Evolutionary conservation across 306 rosid genomes (phyloP).

Genomic region (Rubus parviflorus): DNA sequence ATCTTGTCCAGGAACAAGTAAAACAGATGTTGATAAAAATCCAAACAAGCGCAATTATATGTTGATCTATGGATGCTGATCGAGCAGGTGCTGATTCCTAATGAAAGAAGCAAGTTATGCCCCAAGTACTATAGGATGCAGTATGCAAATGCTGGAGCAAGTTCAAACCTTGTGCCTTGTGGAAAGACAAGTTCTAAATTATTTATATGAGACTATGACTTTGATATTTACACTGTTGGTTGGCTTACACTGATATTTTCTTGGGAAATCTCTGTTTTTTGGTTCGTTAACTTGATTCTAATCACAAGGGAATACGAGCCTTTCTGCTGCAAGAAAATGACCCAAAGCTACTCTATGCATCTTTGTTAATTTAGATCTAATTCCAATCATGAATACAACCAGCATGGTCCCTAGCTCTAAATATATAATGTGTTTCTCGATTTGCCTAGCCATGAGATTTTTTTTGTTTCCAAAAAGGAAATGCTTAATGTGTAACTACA

Average conservation of each 20-base stretch:
- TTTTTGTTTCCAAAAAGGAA: background rate
- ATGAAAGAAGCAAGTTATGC: conserved; percentile 9
- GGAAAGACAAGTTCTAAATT: background rate
- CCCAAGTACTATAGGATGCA: background rate
- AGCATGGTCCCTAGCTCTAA: background rate
- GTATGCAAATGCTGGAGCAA: background rate
- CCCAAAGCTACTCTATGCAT: conserved; percentile 14
- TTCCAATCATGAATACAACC: conserved; percentile 22
- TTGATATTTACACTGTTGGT: background rate
- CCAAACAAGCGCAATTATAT: too few species aligned
- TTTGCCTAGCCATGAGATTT: background rate
- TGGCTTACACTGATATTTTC: background rate
- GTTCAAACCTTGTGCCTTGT: background rate
- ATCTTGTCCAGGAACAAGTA: background rate
- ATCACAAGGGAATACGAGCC: conserved; percentile 14
- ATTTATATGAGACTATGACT: background rate
- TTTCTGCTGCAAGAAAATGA: conserved; percentile 21
- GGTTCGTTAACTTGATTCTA: conserved; percentile 1
- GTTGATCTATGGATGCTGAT: background rate
- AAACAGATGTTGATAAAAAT: background rate
- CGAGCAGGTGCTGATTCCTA: conserved; percentile 29
- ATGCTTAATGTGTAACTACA: too few species aligned
- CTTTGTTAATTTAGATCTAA: conserved; percentile 20
- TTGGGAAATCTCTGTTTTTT: background rate
- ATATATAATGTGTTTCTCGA: background rate